These are phyloP conservation scores for Paramecium caudatum DNA, from an alignment of 73 alveolate species.

Conservation along the genomic window DNA sequence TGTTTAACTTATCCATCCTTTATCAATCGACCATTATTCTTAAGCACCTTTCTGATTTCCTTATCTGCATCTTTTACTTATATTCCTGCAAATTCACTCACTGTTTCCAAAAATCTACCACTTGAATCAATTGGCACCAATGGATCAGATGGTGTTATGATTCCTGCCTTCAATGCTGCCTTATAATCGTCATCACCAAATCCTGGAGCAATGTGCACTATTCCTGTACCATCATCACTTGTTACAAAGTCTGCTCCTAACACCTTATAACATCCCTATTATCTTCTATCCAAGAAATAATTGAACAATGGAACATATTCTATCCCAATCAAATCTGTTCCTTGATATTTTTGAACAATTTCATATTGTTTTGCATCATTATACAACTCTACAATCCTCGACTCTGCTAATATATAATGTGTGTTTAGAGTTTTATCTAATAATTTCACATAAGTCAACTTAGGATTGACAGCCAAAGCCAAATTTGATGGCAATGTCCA, in stretches of 20 bases:
- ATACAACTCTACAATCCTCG: constrained; percentile 84
- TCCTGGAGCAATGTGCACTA: constrained; percentile 99
- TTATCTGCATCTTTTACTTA: constrained; percentile 98
- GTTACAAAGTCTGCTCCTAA: constrained; percentile 96
- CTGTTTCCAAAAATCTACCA: constrained; percentile 96
- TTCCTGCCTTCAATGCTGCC: constrained; percentile 85
- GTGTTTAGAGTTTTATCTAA: constrained; percentile 82
- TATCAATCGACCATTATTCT: constrained; percentile 91
- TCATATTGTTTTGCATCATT: constrained; percentile 77
- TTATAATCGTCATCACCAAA: constrained; percentile 99
- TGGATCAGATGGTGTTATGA: constrained; percentile 93
- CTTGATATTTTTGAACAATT: constrained; percentile 80
- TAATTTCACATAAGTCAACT: constrained; percentile 89
- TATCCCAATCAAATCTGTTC: constrained; percentile 93
- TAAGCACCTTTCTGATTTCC: constrained; percentile 88
- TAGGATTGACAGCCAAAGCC: constrained; percentile 97
- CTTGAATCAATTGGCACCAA: constrained; percentile 98
- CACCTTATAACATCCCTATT: constrained; percentile 95
- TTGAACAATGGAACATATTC: constrained; percentile 97
- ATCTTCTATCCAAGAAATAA: constrained; percentile 87
- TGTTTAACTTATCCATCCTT: constrained; percentile 92
- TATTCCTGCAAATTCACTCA: constrained; percentile 93
- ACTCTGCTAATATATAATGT: constrained; percentile 90
- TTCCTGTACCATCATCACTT: constrained; percentile 99
- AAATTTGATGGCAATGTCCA: constrained; percentile 99